phyloP scores from a whole-genome alignment of 2,329 filamentous ascomycete genomes.

The Fusarium irregulare region DNA sequence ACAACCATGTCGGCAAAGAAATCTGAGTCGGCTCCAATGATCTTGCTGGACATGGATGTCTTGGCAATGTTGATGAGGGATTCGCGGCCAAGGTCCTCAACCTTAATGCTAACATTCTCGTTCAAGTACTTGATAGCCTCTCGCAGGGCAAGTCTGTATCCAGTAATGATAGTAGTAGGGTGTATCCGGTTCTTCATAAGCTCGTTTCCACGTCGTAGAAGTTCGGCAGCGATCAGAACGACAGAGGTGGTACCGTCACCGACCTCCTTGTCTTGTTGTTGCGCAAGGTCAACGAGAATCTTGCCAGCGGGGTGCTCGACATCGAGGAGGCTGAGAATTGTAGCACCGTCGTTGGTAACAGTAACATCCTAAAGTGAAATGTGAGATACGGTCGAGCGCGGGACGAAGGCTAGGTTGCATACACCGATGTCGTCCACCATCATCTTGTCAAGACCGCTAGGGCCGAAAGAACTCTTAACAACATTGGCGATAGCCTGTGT shows the following conservation, averaged over 20 bases:
- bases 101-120: constrained; percentile 96
- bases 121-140: constrained; percentile 99
- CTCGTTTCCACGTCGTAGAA: constrained; percentile 93
- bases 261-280: constrained; percentile 99
- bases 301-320: constrained; percentile 98
- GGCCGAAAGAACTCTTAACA: constrained; percentile 98
- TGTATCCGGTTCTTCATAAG: constrained; percentile 99
- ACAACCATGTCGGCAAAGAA: constrained; percentile 99
- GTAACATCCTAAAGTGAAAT: constrained; percentile 80
- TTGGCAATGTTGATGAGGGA: constrained; percentile 95
- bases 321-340: constrained; percentile 93
- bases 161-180: constrained; percentile 98
- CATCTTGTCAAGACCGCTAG: constrained; percentile 98
- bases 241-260: constrained; percentile 98
- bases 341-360: constrained; percentile 98
- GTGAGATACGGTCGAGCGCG: constrained; percentile 37
- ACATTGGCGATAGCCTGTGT: constrained; percentile 99
- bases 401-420: constrained; percentile 52
- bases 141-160: constrained; percentile 92
- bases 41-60: constrained; percentile 99
- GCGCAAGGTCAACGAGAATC: constrained; percentile 96
- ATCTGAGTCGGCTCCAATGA: constrained; percentile 93
- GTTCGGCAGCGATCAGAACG: constrained; percentile 95
- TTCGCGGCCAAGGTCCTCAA: constrained; percentile 89
- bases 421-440: constrained; percentile 99